phyloP scores from a whole-genome alignment of 2,329 filamentous ascomycete genomes.

The Pyricularia sp. region DNA sequence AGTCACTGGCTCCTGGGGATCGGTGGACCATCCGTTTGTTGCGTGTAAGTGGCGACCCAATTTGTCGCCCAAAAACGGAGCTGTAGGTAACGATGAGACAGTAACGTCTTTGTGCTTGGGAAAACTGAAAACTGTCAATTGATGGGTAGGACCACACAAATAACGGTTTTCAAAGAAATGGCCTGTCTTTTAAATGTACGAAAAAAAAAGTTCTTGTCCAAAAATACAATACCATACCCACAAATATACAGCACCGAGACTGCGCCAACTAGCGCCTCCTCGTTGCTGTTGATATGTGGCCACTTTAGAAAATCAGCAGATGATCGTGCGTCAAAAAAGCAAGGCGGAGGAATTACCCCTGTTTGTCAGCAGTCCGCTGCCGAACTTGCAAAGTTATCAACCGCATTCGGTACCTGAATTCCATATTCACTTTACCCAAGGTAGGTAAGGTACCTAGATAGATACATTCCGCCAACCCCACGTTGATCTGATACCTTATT shows the following conservation, averaged over 20 bases:
- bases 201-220: not conserved
- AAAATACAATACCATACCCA: not conserved
- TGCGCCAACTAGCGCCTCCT: not conserved
- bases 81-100: not conserved
- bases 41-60: not conserved
- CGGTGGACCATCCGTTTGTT: not conserved
- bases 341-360: not conserved
- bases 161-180: not conserved
- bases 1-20: not conserved
- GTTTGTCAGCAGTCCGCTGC: not conserved
- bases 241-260: not conserved
- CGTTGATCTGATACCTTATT: not conserved
- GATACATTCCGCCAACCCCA: not conserved
- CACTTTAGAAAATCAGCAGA: slow-evolving; percentile 4
- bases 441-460: too few species aligned
- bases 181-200: not conserved
- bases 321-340: not conserved
- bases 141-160: not conserved
- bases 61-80: not conserved
- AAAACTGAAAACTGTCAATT: not conserved
- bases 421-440: not conserved
- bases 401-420: not conserved
- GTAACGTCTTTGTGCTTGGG: not conserved
- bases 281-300: slow-evolving; percentile 2
- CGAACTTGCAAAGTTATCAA: not conserved